Base-by-base conservation (phyloP, 768 basidiomycete genomes). In the Auriscalpium orientale region DNA sequence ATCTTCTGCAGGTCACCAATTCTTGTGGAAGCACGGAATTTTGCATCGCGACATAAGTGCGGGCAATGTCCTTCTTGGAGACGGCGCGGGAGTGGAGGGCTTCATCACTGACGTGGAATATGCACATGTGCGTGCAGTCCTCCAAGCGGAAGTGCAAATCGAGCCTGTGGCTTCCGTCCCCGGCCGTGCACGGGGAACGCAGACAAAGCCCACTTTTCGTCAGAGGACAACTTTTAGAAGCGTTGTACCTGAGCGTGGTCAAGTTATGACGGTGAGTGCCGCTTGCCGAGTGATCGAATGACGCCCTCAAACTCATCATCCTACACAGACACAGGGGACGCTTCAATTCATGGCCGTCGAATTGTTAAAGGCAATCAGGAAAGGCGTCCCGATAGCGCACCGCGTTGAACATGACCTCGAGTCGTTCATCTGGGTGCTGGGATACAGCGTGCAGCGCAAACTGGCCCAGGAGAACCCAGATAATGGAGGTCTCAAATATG, bases 341-440 rank as follows among this genome's bases (percentile, higher is more conserved):
- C 40, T 43, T 13, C 40, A 43, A 43, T 43, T 43, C 40, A 43
- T 15, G 40, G 40, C 40, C 40, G 40, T 43, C 18, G 40, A 43
- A 5, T 13, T 43, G 13, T 6, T 43, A 8, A 18, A 43, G 1
- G 40, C 40, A 2, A 18, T 18, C 18, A 6, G 1, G 8, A 3
- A 1, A 15, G 18, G 18, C 8, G 15, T 15, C 15, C 40, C 13
- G 18, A 15, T 43, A 13, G 13, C 4, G 10, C 45, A 60, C 12
- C 51, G 61, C 6, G 47, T 45, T 3, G 21, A 40, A 11, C 51
- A 62, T 46, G 62, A 64, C 47, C 33, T 64, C 44, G 62, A 64
- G 38, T 64, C 60, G 2, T 55, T 59, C 47, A 28, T 59, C 1
- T 62, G 60, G 60, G 55, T 56, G 4, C 43, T 59, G 3, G 36